Base-by-base conservation (phyloP, 148 eudicot genomes). In the Salicornia ramosissima region DNA sequence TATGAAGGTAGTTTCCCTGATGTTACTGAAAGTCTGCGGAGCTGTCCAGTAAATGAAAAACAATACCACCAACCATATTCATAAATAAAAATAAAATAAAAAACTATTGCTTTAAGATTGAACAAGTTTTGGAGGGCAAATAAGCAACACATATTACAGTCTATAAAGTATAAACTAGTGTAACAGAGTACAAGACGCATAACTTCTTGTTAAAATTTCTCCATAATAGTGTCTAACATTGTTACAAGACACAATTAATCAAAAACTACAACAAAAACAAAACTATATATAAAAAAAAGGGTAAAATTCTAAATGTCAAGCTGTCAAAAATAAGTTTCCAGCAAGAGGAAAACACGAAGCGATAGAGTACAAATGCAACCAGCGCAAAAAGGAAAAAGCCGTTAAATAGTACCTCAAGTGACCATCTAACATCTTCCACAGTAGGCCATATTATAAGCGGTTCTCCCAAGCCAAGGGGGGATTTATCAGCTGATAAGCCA, bases 391-490 rank as follows among this genome's bases (percentile, higher is more conserved):
- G 10, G 6, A 49, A 11, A 14, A 58, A 19, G 6, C 2, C 5
- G 25, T 18, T n/a, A 26, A 9, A 69, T 49, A 50, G 15, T 83
- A 91, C 97, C 97, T 91, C 98, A 31, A 93, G 74, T 54, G 98
- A 93, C 77, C 90, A 86, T 77, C 95, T 80, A 74, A 93, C 95
- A 79, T 93, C 95, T 80, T 93, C 98, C 68, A 93, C 96, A 61
- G 92, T 74, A 36, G 98, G 96, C 96, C 96, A 93, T 68, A 93
- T 71, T 64, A 93, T 88, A 50, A 81, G 68, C 64, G 98, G 92
- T 57, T 90, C 87, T 72, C 96, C 96, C 67, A 74, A 63, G 67
- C 98, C 98, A 67, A 93, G 73, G 58, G 96, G 86, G 29, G 73
- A 79, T 81, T 79, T 83, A 74, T 90, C 92, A 45, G 84, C 85